These are phyloP conservation scores for Lablab purpureus DNA, from an alignment of 306 rosid genomes.

Conservation along the genomic window DNA sequence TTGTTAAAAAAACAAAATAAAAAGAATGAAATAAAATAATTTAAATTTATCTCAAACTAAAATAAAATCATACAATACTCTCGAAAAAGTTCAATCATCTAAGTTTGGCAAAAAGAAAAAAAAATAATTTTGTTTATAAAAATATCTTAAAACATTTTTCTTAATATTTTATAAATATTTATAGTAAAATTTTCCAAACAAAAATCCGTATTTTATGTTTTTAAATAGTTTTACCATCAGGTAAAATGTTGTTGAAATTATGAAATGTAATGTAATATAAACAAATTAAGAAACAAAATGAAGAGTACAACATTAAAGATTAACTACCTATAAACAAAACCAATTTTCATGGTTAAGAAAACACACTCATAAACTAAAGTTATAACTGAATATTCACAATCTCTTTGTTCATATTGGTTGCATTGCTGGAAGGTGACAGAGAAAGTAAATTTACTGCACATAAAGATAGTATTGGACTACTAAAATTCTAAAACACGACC, in stretches of 20 bases:
- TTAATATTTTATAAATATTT: not conserved
- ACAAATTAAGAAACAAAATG: not conserved
- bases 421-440: not conserved
- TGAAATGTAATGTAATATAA: not conserved
- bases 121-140: not conserved
- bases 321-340: not conserved
- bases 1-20: too few relatives aligned
- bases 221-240: not conserved
- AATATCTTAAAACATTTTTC: not conserved
- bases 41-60: too few relatives aligned
- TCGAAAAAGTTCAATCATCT: too few relatives aligned
- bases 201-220: not conserved
- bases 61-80: too few relatives aligned
- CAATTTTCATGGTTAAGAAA: not conserved
- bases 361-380: not conserved
- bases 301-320: not conserved
- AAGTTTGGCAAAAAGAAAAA: too few relatives aligned
- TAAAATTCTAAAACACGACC: slow-evolving; percentile 12
- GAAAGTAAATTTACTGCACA: slow-evolving; percentile 36
- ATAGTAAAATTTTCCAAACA: too few relatives aligned
- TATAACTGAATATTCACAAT: slow-evolving; percentile 14
- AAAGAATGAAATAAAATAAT: too few relatives aligned
- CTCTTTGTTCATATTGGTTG: slow-evolving; percentile 1
- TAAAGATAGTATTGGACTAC: not conserved
- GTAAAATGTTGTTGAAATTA: not conserved